Base-by-base conservation (phyloP, 306 rosid species). In the Pterocarpus macrocarpus region DNA sequence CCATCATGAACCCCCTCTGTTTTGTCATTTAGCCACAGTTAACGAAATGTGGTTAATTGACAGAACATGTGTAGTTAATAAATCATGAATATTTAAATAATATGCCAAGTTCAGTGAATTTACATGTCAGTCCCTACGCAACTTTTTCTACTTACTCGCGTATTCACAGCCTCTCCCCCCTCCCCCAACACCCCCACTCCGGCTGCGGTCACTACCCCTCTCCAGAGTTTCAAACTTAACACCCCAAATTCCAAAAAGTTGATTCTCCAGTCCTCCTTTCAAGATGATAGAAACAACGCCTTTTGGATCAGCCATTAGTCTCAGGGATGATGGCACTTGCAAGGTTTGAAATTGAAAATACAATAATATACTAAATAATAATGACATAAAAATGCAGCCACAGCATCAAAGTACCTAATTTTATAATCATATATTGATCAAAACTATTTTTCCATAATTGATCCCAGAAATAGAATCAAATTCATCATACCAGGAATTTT, bases 261-360 rank as follows among this genome's bases (percentile, higher is more conserved):
- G 90, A 17, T 91, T 75, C 85, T 97, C 98, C 3, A 89, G 85
- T 1, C 98, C 98, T 38, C 98, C 97, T 71, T 97, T 97, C 86
- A 95, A 69, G 71, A 92, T 87, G 77, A 95, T 90, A 3, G 97
- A 88, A 91, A 91, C 86, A 49, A 95, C 97, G 84, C 78, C 90
- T 59, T 88, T 91, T 0, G 97, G 97, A 56, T 92, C 92, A 8
- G 81, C 93, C 57, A 59, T 88, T 69, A 45, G 55, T 80, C 90
- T 88, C 39, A 77, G 16, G 35, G 88, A 79, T n/a, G 80, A 32
- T 35, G 94, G 92, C 59, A 87, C 81, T 78, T 89, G 89, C 80
- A 90, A 47, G 50, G 79, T 69, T 97, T 94, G 89, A 75, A 76
- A 71, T 71, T 53, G 36, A 82, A 85, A 38, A 80, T 38, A 65